These are phyloP conservation scores for Platismatia glauca DNA, from an alignment of 495 filamentous ascomycete species.

Conservation along the genomic window DNA sequence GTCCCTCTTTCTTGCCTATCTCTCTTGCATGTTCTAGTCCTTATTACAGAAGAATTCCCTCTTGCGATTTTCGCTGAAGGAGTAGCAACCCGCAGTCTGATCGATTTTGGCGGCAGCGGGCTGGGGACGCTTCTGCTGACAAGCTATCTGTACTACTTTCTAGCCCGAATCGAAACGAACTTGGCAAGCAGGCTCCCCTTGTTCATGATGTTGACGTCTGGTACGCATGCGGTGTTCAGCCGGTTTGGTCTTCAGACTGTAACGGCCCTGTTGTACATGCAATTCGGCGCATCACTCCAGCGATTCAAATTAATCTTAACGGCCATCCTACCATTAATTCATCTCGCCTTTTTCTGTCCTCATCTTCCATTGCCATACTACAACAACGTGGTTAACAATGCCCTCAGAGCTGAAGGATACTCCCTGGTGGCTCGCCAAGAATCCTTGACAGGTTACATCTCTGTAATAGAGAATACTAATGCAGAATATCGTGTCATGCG, in stretches of 20 bases:
- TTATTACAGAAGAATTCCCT: conserved; percentile 53
- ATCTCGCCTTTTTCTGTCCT: conserved; percentile 60
- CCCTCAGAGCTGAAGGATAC: conserved; percentile 42
- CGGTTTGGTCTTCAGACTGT: conserved; percentile 62
- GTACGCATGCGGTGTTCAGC: conserved; percentile 53
- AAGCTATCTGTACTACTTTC: neutral
- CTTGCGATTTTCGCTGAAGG: conserved; percentile 45
- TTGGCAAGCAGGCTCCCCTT: neutral
- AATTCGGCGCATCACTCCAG: conserved; percentile 30
- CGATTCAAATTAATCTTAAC: conserved; percentile 1
- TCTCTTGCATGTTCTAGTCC: conserved; percentile 52
- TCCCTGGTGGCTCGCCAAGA: conserved; percentile 69
- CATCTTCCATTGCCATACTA: conserved; percentile 51
- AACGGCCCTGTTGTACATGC: conserved; percentile 52
- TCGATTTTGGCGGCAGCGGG: neutral
- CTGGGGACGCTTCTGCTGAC: neutral
- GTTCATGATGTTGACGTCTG: conserved; percentile 23
- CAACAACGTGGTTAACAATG: conserved; percentile 51
- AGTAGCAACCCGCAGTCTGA: conserved; percentile 33
- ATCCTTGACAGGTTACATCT: conserved; percentile 84
- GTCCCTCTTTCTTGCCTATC: conserved; percentile 65
- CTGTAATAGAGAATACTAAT: conserved; percentile 66
- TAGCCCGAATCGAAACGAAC: conserved; percentile 20
- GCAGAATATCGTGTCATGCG: conserved; percentile 73
- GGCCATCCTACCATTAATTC: conserved; percentile 48